These are phyloP conservation scores for Backusella morwellensis DNA, from an alignment of 192 early-diverging fungal genomes.

Conservation along the genomic window DNA sequence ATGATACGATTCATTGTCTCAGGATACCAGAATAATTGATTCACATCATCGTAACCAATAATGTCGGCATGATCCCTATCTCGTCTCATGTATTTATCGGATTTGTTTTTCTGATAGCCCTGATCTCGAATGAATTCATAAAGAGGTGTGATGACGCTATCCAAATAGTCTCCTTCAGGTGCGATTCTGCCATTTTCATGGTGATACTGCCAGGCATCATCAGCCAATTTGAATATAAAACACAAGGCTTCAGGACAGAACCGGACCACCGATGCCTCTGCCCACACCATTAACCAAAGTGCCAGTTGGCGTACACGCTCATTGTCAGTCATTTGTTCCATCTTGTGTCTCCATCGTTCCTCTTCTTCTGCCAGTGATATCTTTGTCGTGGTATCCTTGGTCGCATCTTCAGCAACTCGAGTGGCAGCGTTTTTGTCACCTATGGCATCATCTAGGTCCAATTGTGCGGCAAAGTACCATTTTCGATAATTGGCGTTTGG, in stretches of 20 bases:
- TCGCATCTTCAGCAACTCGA: neutral
- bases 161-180: constrained; percentile 68
- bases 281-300: constrained; percentile 78
- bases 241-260: constrained; percentile 75
- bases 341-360: constrained; percentile 67
- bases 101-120: constrained; percentile 61
- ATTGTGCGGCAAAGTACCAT: constrained; percentile 80
- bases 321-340: constrained; percentile 69
- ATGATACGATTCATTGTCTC: constrained; percentile 51
- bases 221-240: constrained; percentile 77
- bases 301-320: constrained; percentile 71
- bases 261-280: constrained; percentile 73
- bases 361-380: constrained; percentile 34
- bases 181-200: constrained; percentile 50
- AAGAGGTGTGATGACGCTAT: constrained; percentile 65
- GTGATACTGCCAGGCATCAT: constrained; percentile 54
- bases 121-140: constrained; percentile 76
- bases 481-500: constrained; percentile 81
- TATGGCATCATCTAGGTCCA: constrained; percentile 57
- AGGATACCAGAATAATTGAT: constrained; percentile 82
- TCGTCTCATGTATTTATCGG: constrained; percentile 64
- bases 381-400: constrained; percentile 1
- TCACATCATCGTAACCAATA: constrained; percentile 84
- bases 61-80: constrained; percentile 74
- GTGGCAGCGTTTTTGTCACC: constrained; percentile 30